Evolutionary conservation across 129 eudicot genomes (phyloP).

Genomic region (Tagetes patula): DNA sequence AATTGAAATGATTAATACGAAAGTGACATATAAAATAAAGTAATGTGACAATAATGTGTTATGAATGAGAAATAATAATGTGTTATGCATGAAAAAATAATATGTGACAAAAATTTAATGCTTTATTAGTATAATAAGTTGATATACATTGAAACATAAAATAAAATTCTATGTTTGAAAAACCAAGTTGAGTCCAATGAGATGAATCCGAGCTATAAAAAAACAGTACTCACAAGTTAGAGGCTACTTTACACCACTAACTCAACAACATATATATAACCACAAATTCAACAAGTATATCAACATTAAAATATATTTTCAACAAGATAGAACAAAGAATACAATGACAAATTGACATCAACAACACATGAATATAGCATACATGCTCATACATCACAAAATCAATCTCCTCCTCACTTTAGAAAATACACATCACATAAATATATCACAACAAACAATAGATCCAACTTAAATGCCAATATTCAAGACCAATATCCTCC

Average conservation of each 20-base stretch:
- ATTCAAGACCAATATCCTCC: background rate
- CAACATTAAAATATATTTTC: background rate
- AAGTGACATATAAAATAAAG: no score
- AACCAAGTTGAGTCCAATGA: background rate
- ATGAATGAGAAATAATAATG: no score
- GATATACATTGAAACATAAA: no score
- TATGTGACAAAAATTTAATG: no score
- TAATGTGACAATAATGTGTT: no score
- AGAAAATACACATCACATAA: background rate
- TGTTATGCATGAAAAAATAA: no score
- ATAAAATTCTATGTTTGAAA: no score
- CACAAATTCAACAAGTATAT: background rate
- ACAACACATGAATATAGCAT: background rate
- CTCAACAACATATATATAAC: background rate
- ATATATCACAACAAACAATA: background rate
- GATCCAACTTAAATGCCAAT: background rate
- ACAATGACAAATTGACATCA: slow-evolving; percentile 5
- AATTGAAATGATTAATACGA: no score
- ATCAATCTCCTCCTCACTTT: slow-evolving; percentile 3
- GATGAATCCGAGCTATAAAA: no score
- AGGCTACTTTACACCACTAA: no score
- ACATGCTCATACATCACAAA: slow-evolving; percentile 1
- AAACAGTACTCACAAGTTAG: no score
- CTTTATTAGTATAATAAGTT: no score
- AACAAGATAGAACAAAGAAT: slow-evolving; percentile 12